Conservation (phyloP, 176 grass and related monocot species). For the Poa annua region DNA sequence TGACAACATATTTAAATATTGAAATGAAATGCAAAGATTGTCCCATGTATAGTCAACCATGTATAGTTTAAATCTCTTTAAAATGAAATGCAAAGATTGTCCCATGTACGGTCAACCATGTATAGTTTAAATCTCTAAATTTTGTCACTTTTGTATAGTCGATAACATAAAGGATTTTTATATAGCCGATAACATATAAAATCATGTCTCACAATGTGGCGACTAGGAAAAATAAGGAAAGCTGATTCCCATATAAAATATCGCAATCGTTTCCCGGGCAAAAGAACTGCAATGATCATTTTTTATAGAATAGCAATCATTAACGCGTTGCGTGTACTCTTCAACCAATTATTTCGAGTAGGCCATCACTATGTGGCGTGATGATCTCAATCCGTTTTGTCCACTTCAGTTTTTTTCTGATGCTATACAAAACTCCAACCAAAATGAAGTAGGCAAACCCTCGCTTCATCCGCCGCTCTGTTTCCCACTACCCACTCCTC, state of each 20-base stretch:
- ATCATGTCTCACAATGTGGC: no score
- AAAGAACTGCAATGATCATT: neutral
- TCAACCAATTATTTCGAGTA: neutral
- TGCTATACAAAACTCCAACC: neutral
- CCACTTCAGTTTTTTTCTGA: neutral
- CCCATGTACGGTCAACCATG: no score
- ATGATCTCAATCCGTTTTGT: slow-evolving; percentile 1
- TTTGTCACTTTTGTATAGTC: no score
- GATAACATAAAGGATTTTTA: no score
- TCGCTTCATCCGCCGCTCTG: neutral
- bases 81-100: no score
- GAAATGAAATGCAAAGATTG: no score
- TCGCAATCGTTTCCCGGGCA: neutral
- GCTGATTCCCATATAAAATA: neutral
- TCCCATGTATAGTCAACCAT: no score
- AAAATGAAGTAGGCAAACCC: neutral
- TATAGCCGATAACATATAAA: no score
- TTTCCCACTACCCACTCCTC: neutral
- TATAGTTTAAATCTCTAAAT: no score
- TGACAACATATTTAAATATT: no score
- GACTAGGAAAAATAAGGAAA: no score
- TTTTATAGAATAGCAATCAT: neutral
- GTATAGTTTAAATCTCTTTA: no score
- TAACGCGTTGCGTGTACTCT: slow-evolving; percentile 3
- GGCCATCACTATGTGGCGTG: neutral